Percentiles rank a stretch among this genome's conserved stretches.
Conservation (phyloP, 495 filamentous ascomycete genomes). For the Eremomyces bilateralis region DNA sequence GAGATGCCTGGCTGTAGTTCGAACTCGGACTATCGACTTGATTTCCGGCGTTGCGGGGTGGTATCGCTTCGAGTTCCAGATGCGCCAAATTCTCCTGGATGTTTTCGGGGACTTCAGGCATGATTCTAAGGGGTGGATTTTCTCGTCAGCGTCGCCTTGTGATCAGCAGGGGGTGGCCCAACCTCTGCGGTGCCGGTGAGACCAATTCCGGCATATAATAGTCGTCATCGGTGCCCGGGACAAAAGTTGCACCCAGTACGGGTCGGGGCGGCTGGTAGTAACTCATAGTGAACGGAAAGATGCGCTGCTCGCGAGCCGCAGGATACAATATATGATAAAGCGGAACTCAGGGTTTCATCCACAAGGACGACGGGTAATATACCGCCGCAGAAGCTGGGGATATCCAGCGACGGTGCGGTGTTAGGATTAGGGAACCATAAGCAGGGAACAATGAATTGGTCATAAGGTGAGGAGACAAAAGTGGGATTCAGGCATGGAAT, state of each 20-base stretch:
- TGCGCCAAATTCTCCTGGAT: conserved; percentile 83
- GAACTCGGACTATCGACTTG: too few relatives aligned
- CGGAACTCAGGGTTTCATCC: too few relatives aligned
- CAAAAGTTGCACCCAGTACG: conserved; percentile 60
- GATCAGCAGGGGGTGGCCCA: conserved; percentile 15
- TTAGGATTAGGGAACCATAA: too few relatives aligned
- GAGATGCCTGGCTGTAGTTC: conserved; percentile 5
- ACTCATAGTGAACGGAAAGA: too few relatives aligned
- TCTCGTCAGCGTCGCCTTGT: conserved; percentile 7
- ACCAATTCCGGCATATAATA: conserved; percentile 63
- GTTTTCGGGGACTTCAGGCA: conserved; percentile 58
- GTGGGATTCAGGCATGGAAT: too few relatives aligned
- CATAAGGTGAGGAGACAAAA: too few relatives aligned
- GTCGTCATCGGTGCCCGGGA: conserved; percentile 74
- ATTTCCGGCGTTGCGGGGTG: conserved; percentile 2
- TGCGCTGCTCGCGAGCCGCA: too few relatives aligned
- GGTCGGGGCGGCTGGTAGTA: conserved; percentile 10
- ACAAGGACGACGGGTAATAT: too few relatives aligned
- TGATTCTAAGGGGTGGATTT: conserved; percentile 27
- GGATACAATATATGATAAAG: too few relatives aligned
- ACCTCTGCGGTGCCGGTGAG: conserved; percentile 82
- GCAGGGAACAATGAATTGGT: too few relatives aligned
- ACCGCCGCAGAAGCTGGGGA: too few relatives aligned
- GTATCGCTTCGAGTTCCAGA: conserved; percentile 59
- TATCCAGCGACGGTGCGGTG: too few relatives aligned